These are phyloP conservation scores for Pyrenophora teres DNA, from an alignment of 2,329 filamentous ascomycete species.

Conservation along the genomic window DNA sequence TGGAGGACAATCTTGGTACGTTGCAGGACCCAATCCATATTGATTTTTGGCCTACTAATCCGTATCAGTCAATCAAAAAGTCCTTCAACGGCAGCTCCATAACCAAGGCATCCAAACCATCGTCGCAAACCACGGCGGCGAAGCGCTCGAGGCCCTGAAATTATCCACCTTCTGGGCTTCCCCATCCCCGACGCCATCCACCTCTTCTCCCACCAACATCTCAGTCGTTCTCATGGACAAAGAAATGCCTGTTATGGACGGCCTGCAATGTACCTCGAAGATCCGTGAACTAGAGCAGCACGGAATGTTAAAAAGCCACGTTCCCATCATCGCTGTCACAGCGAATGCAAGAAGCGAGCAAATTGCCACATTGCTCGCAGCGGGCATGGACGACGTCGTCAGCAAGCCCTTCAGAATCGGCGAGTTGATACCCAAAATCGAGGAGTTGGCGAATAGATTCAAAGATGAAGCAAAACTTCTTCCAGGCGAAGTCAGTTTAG, in stretches of 20 bases:
- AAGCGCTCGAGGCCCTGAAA: conserved; percentile 53
- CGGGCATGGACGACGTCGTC: conserved; percentile 56
- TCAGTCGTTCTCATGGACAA: conserved; percentile 48
- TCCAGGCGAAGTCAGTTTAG: not conserved
- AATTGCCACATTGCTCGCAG: conserved; percentile 45
- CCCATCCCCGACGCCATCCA: conserved; percentile 28
- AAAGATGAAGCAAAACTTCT: not conserved
- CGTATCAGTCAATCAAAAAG: conserved; percentile 53
- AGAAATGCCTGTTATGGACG: conserved; percentile 52
- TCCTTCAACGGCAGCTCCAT: conserved; percentile 56
- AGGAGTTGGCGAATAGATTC: conserved; percentile 48
- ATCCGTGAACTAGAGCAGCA: conserved; percentile 46
- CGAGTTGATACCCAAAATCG: conserved; percentile 57
- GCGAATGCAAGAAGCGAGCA: conserved; percentile 50
- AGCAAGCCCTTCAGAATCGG: conserved; percentile 57
- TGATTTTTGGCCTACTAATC: not conserved
- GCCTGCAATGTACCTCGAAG: conserved; percentile 43
- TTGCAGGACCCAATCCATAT: not conserved
- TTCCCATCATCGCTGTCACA: conserved; percentile 51
- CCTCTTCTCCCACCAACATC: conserved; percentile 20
- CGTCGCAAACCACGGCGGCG: conserved; percentile 57
- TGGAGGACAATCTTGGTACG: conserved; percentile 49
- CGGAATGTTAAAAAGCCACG: conserved; percentile 41
- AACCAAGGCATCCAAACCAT: conserved; percentile 54
- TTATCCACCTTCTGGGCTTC: conserved; percentile 50